Percentiles rank a stretch among this genome's conserved stretches.
Evolutionary conservation across 2,329 filamentous ascomycete species (phyloP).

Genomic region (Monosporascus sp.): DNA sequence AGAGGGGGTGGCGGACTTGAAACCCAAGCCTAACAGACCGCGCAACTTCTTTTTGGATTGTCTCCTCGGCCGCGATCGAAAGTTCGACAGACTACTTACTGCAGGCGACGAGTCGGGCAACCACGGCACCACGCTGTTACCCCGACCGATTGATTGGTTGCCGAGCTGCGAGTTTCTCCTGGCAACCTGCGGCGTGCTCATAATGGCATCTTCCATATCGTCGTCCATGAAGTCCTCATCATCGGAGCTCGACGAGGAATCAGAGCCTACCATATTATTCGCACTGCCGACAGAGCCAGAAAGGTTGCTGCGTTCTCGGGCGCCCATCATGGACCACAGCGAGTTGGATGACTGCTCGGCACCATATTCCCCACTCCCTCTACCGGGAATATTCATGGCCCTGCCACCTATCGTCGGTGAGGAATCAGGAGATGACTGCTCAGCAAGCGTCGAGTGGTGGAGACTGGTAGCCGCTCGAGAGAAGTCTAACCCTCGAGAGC

Average conservation of each 20-base stretch:
- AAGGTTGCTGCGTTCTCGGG: constrained; percentile 63
- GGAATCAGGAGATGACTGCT: constrained; percentile 81
- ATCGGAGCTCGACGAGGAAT: constrained; percentile 69
- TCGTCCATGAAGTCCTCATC: constrained; percentile 68
- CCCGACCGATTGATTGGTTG: constrained; percentile 40
- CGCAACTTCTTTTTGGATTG: constrained; percentile 51
- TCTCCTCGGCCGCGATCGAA: constrained; percentile 70
- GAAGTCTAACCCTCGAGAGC: constrained; percentile 88
- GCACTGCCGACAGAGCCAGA: constrained; percentile 80
- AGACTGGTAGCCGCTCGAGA: constrained; percentile 88
- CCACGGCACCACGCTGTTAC: constrained; percentile 48
- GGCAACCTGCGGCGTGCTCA: constrained; percentile 74
- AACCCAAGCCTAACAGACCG: constrained; percentile 45
- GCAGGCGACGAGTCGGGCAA: constrained; percentile 63
- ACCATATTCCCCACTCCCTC: constrained; percentile 44
- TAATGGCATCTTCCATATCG: constrained; percentile 72
- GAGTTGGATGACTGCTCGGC: constrained; percentile 64
- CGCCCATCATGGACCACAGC: constrained; percentile 66
- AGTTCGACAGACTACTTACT: constrained; percentile 73
- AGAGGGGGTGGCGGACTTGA: constrained; percentile 37
- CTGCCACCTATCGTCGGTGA: constrained; percentile 75
- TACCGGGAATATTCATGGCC: constrained; percentile 57
- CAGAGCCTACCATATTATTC: constrained; percentile 69
- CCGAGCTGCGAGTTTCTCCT: constrained; percentile 49
- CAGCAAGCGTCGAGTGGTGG: constrained; percentile 90